These are phyloP conservation scores for Isabelozyma gotoi DNA, from an alignment of 805 yeast species.

Conservation along the genomic window DNA sequence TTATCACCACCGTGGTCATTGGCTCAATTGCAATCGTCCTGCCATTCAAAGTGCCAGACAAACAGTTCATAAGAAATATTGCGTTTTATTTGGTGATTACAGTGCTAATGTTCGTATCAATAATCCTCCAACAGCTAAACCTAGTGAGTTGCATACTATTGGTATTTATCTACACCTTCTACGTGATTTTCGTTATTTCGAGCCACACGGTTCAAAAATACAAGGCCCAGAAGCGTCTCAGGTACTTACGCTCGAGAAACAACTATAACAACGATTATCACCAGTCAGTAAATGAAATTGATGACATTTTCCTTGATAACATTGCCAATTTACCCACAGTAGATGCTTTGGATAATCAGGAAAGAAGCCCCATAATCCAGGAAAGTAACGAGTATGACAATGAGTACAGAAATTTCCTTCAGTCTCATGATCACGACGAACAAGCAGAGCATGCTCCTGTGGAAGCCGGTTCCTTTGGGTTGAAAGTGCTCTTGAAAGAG, in stretches of 20 bases:
- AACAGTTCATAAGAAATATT: constrained; percentile 60
- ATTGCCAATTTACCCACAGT: constrained; percentile 25
- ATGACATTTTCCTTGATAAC: constrained; percentile 19
- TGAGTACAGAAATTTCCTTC: not conserved
- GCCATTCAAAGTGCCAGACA: constrained; percentile 58
- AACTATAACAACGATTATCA: constrained; percentile 11
- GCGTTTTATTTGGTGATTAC: constrained; percentile 54
- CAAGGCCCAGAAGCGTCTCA: constrained; percentile 9
- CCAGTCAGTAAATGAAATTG: constrained; percentile 7
- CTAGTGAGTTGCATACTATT: constrained; percentile 57
- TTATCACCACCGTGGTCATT: constrained; percentile 74
- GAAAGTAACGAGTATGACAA: constrained; percentile 6
- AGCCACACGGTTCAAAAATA: constrained; percentile 18
- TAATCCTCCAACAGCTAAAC: constrained; percentile 55
- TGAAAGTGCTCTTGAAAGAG: constrained; percentile 30
- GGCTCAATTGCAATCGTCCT: constrained; percentile 73
- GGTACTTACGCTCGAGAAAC: constrained; percentile 23
- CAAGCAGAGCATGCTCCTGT: constrained; percentile 7
- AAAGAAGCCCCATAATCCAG: too few relatives aligned
- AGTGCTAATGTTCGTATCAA: constrained; percentile 47
- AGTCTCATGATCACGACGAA: constrained; percentile 1
- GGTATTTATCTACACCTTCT: constrained; percentile 54
- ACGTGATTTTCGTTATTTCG: constrained; percentile 50
- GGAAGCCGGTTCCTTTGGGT: constrained; percentile 30
- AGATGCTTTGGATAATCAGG: constrained; percentile 15